phyloP scores from a whole-genome alignment of 495 filamentous ascomycete genomes.

The Hypomontagnella monticulosa region DNA sequence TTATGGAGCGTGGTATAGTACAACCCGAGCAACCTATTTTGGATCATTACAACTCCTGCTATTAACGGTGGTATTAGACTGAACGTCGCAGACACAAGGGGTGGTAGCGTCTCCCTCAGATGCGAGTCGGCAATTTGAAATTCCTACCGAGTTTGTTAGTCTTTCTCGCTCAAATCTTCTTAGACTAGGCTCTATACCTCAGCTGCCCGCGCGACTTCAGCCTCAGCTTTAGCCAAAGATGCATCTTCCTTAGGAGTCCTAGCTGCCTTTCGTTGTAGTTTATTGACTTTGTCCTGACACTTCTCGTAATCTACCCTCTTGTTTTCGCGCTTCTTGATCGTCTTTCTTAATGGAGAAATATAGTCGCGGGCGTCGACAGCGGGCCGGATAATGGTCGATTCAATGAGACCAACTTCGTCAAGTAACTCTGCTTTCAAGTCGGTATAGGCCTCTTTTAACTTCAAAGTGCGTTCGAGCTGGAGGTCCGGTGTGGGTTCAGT shows the following conservation, averaged over 20 bases:
- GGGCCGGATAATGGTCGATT: constrained; percentile 76
- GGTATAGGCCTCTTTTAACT: constrained; percentile 73
- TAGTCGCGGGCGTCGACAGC: constrained; percentile 75
- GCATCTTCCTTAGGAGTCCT: constrained; percentile 82
- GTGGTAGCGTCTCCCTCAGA: constrained; percentile 77
- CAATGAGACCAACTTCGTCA: constrained; percentile 78
- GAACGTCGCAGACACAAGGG: constrained; percentile 76
- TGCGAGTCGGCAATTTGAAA: constrained; percentile 86
- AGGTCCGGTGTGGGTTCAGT: constrained; percentile 70
- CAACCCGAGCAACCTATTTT: constrained; percentile 83
- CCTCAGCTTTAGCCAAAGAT: constrained; percentile 77
- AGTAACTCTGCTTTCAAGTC: constrained; percentile 79
- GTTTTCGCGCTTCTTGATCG: constrained; percentile 91
- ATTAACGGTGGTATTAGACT: constrained; percentile 83
- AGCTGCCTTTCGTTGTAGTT: constrained; percentile 73
- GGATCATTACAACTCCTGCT: constrained; percentile 76
- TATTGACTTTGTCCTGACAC: constrained; percentile 76
- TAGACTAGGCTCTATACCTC: constrained; percentile 59
- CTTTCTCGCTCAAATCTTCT: neutral
- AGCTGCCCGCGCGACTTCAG: constrained; percentile 73
- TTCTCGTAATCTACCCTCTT: constrained; percentile 91
- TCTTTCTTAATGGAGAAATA: constrained; percentile 82
- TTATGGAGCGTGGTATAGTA: constrained; percentile 85
- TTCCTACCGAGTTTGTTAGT: constrained; percentile 60
- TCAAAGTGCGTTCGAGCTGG: constrained; percentile 72